Base-by-base conservation (phyloP, 1,139 yeast genomes). In the Geotrichum histeridarum region DNA sequence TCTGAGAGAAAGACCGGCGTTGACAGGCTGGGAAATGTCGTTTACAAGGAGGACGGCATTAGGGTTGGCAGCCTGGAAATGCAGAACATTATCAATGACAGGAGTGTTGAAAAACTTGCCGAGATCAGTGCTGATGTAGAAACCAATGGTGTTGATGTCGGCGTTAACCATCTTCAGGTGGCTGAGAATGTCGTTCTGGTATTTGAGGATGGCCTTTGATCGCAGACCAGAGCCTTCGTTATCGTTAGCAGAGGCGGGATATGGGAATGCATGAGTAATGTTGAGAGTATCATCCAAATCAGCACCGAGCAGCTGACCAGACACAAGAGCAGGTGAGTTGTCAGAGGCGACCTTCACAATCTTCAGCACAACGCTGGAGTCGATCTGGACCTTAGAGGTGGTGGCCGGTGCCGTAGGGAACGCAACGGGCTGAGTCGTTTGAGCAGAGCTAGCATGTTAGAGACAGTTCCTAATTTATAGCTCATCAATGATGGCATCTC, bases 301-400 rank as follows among this genome's bases (percentile, higher is more conserved):
- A 59, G 85, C 77, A 17, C 96, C 96, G 55, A 85, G 80, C 54
- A 89, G 75, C 48, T 91, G 83, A 33, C 96, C 96, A 32, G 87
- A 78, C 55, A 80, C 84, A 36, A 84, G 74, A 17, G 82, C 76
- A 42, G 94, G 90, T 65, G 77, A 79, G 64, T 79, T 75, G 59
- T 84, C 88, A 43, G 88, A 78, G 14, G 90, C 82, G 69, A 86
- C 89, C 69, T 86, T 83, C 61, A 85, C 76, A 61, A 89, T 77
- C 60, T 85, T 83, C 63, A 88, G 76, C 52, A 85, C 84, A 37
- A 80, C 91, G 35, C 67, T 61, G 18, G 73, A 64, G 59, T 71
- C 73, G 52, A 71, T 59, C 58, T 63, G 61, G 43, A 70, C 72
- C 30, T 57, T 52, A 27, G 61, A 51, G 39, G 67, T 61, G 33